A percentile compares a stretch with the other conserved stretches of the same genome.
Evolutionary conservation across 768 basidiomycete genomes (phyloP).

Genomic region (Mrakia frigida): DNA sequence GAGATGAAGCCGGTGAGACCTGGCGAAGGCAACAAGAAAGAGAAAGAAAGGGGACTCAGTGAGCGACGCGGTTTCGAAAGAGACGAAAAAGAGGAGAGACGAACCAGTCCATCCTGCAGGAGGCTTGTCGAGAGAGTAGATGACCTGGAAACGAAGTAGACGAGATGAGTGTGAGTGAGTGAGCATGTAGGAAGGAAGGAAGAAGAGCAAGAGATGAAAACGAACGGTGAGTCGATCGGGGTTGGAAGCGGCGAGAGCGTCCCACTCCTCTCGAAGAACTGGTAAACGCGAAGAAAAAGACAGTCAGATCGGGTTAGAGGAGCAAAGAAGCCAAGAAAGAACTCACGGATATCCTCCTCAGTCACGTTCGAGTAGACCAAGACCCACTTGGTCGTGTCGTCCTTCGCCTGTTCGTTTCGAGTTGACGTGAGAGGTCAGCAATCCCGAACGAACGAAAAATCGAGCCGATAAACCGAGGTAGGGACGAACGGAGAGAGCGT

Average conservation of each 20-base stretch:
- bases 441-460: neutral
- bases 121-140: conserved; percentile 82
- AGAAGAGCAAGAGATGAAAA: neutral
- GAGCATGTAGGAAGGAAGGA: neutral
- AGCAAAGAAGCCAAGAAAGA: no score
- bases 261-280: conserved; percentile 37
- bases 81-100: conserved; percentile 31
- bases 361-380: conserved; percentile 86
- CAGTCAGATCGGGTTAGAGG: no score
- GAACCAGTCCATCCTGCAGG: conserved; percentile 59
- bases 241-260: conserved; percentile 47
- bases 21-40: neutral
- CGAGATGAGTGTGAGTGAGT: neutral
- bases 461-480: neutral
- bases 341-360: conserved; percentile 67
- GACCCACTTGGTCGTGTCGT: conserved; percentile 94
- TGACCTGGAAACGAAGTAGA: conserved; percentile 48
- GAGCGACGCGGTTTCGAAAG: no score
- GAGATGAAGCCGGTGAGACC: conserved; percentile 64
- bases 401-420: conserved; percentile 43
- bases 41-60: neutral
- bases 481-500: conserved; percentile 28
- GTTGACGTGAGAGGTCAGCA: no score
- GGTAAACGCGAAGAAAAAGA: conserved; percentile 42
- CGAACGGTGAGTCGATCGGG: conserved; percentile 58